Evolutionary conservation across 148 eudicot genomes (phyloP), one percentile per base, ranked within the genome.

Genomic region (Linanthus parryae): DNA sequence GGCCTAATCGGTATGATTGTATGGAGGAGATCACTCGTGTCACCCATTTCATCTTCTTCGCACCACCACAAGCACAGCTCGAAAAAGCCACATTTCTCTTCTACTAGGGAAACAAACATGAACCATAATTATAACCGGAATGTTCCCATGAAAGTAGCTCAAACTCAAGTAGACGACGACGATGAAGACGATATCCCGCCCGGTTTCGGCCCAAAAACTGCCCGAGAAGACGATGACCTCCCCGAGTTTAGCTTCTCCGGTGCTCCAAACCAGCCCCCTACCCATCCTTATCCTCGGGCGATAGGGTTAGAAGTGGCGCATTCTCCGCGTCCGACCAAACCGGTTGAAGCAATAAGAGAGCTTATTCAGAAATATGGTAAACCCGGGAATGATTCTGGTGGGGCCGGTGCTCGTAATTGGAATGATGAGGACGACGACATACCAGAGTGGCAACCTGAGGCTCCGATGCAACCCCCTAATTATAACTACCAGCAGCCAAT

Each of bases 401-500:
- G 63, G 24, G 37, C 45, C 36, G 70, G 69, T 25, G 56, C 52
- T 10, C 52, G 71, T 48, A 71, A 69, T 0, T 88, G 99, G 99
- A 77, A 81, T 42, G 82, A 79, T 17, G 96, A 84, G 7, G 98
- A 91, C 8, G 95, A 91, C 30, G 97, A 92, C 45, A 92, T 92
- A 1, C 99, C 99, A 0, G 99, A 92, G 60, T 92, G 99, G 99
- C 79, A 76, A 55, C 99, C 98, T 0, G 71, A 81, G 2, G 71
- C 49, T 3, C 61, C 45, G 0, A 66, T 19, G 2, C 58, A 40
- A 4, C 46, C 53, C 2, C 64, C 56, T 4, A 17, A 23, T 0
- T 62, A 49, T 0, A 24, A 41, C 56, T 57, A 30, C 17, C 63
- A 44, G 5, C 65, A 48, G 24, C 69, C 69, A 1, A 25, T 40